These are phyloP conservation scores for Flaveria bidentis DNA, from an alignment of 129 eudicot genomes.

Conservation along the genomic window DNA sequence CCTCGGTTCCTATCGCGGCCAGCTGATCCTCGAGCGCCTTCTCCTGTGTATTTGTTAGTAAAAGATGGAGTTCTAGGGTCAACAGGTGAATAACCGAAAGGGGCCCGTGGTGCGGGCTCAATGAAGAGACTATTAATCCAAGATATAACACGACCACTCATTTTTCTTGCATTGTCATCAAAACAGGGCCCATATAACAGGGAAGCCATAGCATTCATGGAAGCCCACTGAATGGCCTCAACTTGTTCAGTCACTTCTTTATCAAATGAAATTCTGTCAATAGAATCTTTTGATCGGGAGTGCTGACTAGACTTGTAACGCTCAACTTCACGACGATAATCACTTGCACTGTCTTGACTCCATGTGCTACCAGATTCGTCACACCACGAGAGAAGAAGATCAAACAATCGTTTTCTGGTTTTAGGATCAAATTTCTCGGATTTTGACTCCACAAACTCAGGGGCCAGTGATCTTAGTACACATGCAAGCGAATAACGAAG, in stretches of 20 bases:
- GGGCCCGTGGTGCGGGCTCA: conserved; percentile 95
- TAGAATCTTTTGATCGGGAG: conserved; percentile 84
- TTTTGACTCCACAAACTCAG: conserved; percentile 94
- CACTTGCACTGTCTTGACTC: conserved; percentile 90
- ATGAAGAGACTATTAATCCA: conserved; percentile 97
- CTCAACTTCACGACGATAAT: conserved; percentile 95
- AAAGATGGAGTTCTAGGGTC: conserved; percentile 99
- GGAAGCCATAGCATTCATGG: conserved; percentile 99
- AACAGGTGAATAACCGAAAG: conserved; percentile 96
- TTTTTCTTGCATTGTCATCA: conserved; percentile 97
- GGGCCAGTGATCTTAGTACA: conserved; percentile 86
- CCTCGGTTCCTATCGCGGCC: conserved; percentile 93
- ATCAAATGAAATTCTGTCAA: conserved; percentile 88
- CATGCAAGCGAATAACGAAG: conserved; percentile 96
- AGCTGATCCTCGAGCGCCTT: conserved; percentile 75
- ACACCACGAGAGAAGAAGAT: conserved; percentile 93
- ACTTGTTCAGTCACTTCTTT: conserved; percentile 91
- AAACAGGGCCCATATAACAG: conserved; percentile 95
- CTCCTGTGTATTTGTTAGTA: conserved; percentile 70
- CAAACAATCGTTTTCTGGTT: conserved; percentile 86
- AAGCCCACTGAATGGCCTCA: conserved; percentile 98
- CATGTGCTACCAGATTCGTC: conserved; percentile 87
- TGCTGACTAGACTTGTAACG: conserved; percentile 92
- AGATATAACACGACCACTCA: conserved; percentile 96
- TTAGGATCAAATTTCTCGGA: conserved; percentile 90